Percentiles rank a stretch among this genome's conserved stretches.
phyloP scores from a whole-genome alignment of 2,329 filamentous ascomycete genomes.

The Botrytis hyacinthi region DNA sequence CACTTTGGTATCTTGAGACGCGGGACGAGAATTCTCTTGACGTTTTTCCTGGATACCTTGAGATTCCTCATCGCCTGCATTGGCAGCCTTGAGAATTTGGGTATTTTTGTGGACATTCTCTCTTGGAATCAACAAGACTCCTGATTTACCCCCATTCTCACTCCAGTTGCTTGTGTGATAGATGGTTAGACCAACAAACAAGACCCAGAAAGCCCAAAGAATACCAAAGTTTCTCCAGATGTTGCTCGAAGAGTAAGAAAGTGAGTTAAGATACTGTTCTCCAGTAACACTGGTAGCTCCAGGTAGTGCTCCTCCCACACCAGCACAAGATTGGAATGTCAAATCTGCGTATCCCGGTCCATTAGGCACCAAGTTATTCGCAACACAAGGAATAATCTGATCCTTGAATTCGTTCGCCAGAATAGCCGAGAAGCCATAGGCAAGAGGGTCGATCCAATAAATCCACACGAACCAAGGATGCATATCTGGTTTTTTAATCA shows the following conservation, averaged over 20 bases:
- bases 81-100: slow-evolving; percentile 23
- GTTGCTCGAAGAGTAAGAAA: slow-evolving; percentile 53
- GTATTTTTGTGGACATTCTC: slow-evolving; percentile 51
- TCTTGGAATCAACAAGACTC: slow-evolving; percentile 59
- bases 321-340: slow-evolving; percentile 53
- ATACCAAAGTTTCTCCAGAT: slow-evolving; percentile 63
- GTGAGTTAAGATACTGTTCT: slow-evolving; percentile 54
- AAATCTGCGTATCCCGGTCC: slow-evolving; percentile 48
- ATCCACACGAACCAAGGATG: slow-evolving; percentile 63
- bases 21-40: slow-evolving; percentile 19
- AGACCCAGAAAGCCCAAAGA: slow-evolving; percentile 59
- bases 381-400: slow-evolving; percentile 52
- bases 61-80: slow-evolving; percentile 51
- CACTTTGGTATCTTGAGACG: slow-evolving; percentile 40
- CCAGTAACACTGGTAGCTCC: slow-evolving; percentile 54
- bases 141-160: slow-evolving; percentile 50
- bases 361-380: slow-evolving; percentile 50
- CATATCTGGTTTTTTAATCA: slow-evolving; percentile 62
- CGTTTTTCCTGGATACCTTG: slow-evolving; percentile 25
- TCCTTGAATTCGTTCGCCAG: slow-evolving; percentile 69
- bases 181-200: slow-evolving; percentile 59
- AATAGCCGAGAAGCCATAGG: slow-evolving; percentile 67
- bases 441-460: slow-evolving; percentile 64
- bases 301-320: slow-evolving; percentile 53
- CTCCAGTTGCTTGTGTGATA: slow-evolving; percentile 57